Base-by-base conservation (phyloP, 1,284 basidiomycete genomes). In the Agroathelia rolfsii region DNA sequence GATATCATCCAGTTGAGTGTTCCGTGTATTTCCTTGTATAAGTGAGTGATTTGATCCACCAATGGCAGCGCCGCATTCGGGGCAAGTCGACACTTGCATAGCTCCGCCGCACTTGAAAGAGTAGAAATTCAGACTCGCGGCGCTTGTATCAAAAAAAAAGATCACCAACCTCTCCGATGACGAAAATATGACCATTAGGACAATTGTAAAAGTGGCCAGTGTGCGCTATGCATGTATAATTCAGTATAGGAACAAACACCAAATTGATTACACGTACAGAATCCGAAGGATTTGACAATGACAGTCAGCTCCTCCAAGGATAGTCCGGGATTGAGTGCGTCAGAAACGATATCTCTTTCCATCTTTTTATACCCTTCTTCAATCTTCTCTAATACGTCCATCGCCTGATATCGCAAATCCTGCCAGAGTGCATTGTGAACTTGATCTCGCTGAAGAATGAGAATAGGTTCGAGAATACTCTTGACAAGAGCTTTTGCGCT, bases 61-160 rank as follows among this genome's bases (percentile, higher is more conserved):
- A 35, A 77, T 67, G 0, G 33, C 29, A 4, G 54, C 67, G 9
- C 59, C 57, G 42, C 74, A 78, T 44, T 79, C 75, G 0, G 65
- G 63, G 38, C 76, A 77, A 4, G 13, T 41, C 3, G 62, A 46
- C 3, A 24, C 41, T 38, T 67, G 12, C 56, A 58, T 63, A 1
- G 70, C 71, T 4, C 70, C 72, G 27, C 72, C 70, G 35, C 73
- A 73, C 69, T 76, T 21, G 19, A 25, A 26, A 29, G 40, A 18
- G 14, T 20, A 6, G 26, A n/a, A 28, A 37, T 15, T 11, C 17
- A 12, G 12, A 24, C 6, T 13, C 15, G 3, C 13, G 34, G 30
- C 33, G 5, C 14, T 11, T 43, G 37, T n/a, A 5, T 6, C 3
- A 26, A 24, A 21, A 14, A 42, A 40, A 16, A 32, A 28, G 38